A percentile compares a stretch with the other conserved stretches of the same genome.
These are phyloP conservation scores for Ophiorrhiza pumila DNA, from an alignment of 257 asterid species.

Conservation along the genomic window DNA sequence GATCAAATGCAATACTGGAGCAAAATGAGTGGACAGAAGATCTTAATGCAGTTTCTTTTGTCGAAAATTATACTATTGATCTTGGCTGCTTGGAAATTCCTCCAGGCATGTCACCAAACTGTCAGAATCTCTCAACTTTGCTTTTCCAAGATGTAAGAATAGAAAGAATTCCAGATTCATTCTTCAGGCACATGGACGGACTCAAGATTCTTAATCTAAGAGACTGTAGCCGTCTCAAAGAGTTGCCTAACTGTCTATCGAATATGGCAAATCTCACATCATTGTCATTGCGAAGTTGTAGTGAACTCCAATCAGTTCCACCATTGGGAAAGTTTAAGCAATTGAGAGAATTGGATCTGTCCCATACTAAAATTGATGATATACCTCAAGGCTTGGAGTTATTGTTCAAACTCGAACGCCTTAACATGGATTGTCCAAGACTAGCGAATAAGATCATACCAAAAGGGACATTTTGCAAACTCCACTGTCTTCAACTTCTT, in stretches of 20 bases:
- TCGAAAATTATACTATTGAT: too few relatives aligned
- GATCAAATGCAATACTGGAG: too few relatives aligned
- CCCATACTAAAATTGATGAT: background rate
- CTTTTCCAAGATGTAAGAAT: background rate
- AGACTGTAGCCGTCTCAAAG: background rate
- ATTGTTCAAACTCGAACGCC: too few relatives aligned
- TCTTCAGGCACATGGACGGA: background rate
- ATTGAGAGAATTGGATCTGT: conserved; percentile 8
- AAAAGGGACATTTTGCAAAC: background rate
- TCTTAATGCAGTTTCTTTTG: background rate
- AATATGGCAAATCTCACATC: conserved; percentile 5
- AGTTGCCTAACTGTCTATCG: background rate
- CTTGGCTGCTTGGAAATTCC: background rate
- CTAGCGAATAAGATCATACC: background rate
- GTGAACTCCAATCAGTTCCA: background rate
- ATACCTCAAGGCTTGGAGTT: too few relatives aligned
- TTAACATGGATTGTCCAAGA: background rate
- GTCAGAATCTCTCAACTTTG: background rate
- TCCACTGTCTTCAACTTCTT: conserved; percentile 6
- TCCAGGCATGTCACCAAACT: background rate
- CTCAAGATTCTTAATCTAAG: background rate
- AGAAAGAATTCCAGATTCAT: background rate
- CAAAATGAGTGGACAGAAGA: background rate
- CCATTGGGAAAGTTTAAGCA: conserved; percentile 7
- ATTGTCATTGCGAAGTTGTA: background rate